These are phyloP conservation scores for Myotisia sp. DNA, from an alignment of 2,329 filamentous ascomycete species.

Conservation along the genomic window DNA sequence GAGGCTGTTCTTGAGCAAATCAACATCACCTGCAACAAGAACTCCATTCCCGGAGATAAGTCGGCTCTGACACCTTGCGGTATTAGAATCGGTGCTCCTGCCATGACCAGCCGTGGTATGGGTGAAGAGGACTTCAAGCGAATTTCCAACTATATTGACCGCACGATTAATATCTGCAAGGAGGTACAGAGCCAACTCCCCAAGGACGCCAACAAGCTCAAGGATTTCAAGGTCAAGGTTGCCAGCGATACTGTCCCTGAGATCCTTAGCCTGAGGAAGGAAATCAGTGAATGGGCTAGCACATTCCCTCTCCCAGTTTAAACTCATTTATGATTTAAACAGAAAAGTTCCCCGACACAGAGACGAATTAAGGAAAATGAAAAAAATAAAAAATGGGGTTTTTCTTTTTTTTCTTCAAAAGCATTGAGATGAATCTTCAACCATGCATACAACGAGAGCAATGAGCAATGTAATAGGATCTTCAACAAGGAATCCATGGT, in stretches of 20 bases:
- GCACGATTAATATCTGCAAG: slow-evolving; percentile 77
- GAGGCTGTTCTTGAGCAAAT: slow-evolving; percentile 94
- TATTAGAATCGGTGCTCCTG: slow-evolving; percentile 89
- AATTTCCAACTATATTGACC: slow-evolving; percentile 79
- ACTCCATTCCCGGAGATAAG: slow-evolving; percentile 94
- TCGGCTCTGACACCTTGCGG: slow-evolving; percentile 87
- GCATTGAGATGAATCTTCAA: slow-evolving; percentile 13
- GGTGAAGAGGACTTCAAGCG: slow-evolving; percentile 81
- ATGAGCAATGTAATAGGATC: slow-evolving; percentile 12
- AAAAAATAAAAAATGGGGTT: slow-evolving; percentile 5
- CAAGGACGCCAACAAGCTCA: slow-evolving; percentile 97
- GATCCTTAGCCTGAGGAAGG: slow-evolving; percentile 74
- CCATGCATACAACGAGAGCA: slow-evolving; percentile 9
- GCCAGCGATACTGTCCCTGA: slow-evolving; percentile 60
- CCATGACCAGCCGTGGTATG: slow-evolving; percentile 95
- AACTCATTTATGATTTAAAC: slow-evolving; percentile 10
- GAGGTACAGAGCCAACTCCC: slow-evolving; percentile 70
- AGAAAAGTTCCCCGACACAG: too few species aligned
- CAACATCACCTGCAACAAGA: slow-evolving; percentile 99
- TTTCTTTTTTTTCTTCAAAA: too few species aligned
- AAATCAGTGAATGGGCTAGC: slow-evolving; percentile 75
- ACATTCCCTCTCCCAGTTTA: slow-evolving; percentile 72
- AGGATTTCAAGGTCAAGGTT: slow-evolving; percentile 97
- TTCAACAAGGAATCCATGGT: slow-evolving; percentile 16
- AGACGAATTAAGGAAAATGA: slow-evolving; percentile 1